phyloP scores from a whole-genome alignment of 768 basidiomycete genomes.

The Trametes sanguinea region DNA sequence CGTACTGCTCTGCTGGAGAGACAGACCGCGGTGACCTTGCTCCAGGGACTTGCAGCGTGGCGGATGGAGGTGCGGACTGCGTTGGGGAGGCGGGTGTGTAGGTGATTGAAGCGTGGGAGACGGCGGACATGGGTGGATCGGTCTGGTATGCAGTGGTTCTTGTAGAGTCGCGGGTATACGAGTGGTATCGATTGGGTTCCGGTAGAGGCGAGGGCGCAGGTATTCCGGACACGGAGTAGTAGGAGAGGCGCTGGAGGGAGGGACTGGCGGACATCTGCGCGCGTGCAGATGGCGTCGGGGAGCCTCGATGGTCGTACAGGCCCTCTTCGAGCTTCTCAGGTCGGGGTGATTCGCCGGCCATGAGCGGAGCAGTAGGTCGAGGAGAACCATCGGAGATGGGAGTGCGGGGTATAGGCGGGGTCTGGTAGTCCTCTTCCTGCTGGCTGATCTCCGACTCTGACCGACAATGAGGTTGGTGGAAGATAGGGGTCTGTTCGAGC shows the following conservation, averaged over 20 bases:
- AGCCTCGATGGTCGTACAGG: background rate
- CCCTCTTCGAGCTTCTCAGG: conserved; percentile 13
- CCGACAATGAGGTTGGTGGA: conserved; percentile 60
- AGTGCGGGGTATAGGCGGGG: conserved; percentile 30
- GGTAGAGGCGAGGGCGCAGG: conserved; percentile 60
- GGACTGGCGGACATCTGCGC: conserved; percentile 15
- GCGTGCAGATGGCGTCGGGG: conserved; percentile 6
- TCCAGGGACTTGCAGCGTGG: conserved; percentile 21
- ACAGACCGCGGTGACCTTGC: conserved; percentile 40
- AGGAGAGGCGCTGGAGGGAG: conserved; percentile 43
- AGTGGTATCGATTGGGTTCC: conserved; percentile 32
- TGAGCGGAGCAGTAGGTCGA: conserved; percentile 21
- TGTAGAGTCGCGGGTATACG: conserved; percentile 32
- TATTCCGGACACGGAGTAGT: conserved; percentile 57
- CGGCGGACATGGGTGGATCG: conserved; percentile 30
- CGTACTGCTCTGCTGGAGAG: conserved; percentile 34
- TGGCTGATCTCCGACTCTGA: conserved; percentile 60
- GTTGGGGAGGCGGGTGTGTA: conserved; percentile 16
- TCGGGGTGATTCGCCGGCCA: conserved; percentile 18
- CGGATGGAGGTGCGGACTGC: conserved; percentile 23
- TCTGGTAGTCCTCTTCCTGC: conserved; percentile 15
- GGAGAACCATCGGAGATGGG: conserved; percentile 22
- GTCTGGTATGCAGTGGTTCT: conserved; percentile 13
- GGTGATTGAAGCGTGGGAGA: conserved; percentile 21
- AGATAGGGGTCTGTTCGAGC: conserved; percentile 73